Conservation (phyloP, 192 early-diverging fungal species). For the Haplosporangium gracile region DNA sequence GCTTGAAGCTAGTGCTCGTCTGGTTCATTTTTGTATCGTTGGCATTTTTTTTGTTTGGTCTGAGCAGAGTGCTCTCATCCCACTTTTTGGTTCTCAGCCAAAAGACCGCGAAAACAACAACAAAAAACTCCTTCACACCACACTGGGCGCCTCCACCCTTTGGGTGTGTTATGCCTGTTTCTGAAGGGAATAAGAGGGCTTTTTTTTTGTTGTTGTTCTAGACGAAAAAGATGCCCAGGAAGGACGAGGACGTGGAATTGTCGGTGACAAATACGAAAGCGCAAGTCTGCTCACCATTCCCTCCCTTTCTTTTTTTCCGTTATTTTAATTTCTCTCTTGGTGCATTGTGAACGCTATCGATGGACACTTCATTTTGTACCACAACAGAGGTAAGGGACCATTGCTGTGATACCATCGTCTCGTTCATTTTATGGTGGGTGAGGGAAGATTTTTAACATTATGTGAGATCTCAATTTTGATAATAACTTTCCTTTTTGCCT, state of each 20-base stretch:
- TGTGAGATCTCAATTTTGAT: neutral
- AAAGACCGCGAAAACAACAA: slow-evolving; percentile 1
- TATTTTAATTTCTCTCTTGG: neutral
- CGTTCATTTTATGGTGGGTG: slow-evolving; percentile 3
- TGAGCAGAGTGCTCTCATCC: slow-evolving; percentile 1
- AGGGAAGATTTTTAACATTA: neutral
- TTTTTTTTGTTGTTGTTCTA: neutral
- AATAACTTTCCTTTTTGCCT: neutral
- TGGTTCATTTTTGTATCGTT: slow-evolving; percentile 5
- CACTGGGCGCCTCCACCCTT: neutral
- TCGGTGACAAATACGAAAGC: slow-evolving; percentile 1
- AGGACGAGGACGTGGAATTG: neutral
- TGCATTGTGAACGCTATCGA: neutral
- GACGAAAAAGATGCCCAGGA: neutral
- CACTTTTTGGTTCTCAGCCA: slow-evolving; percentile 10
- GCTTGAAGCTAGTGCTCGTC: slow-evolving; percentile 15
- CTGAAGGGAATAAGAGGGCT: neutral
- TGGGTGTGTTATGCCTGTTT: neutral
- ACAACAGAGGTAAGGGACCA: slow-evolving; percentile 7
- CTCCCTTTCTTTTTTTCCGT: neutral
- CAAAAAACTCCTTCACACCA: slow-evolving; percentile 7
- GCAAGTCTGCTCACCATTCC: neutral
- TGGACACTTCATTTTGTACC: slow-evolving; percentile 8
- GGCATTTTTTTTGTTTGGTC: slow-evolving; percentile 12
- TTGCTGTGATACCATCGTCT: neutral